Percentiles rank a stretch among this genome's conserved stretches.
Evolutionary conservation across 2,329 filamentous ascomycete species (phyloP).

Genomic region (Ascochyta koolunga): DNA sequence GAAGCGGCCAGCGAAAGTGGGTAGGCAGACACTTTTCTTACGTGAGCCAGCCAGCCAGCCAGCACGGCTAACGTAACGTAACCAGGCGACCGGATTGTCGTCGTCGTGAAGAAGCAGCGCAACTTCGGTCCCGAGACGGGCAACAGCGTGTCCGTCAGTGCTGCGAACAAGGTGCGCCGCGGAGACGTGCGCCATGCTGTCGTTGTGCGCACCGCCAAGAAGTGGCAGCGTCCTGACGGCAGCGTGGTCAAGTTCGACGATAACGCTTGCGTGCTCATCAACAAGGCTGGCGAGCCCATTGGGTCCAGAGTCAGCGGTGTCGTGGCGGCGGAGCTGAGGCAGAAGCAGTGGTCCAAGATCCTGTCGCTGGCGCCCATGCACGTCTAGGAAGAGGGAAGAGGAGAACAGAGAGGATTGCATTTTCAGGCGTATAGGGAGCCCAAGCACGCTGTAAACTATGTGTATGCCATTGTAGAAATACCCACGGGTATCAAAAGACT

Average conservation of each 20-base stretch:
- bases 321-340: conserved; percentile 85
- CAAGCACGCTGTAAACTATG: conserved; percentile 32
- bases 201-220: conserved; percentile 88
- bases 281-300: conserved; percentile 94
- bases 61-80: too few species aligned
- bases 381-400: conserved; percentile 55
- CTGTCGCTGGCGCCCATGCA: conserved; percentile 90
- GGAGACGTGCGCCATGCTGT: conserved; percentile 97
- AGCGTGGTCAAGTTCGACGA: conserved; percentile 93
- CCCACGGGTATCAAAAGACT: conserved; percentile 45
- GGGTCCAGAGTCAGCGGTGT: conserved; percentile 78
- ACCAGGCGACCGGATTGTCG: conserved; percentile 91
- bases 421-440: conserved; percentile 29
- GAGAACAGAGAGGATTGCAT: conserved; percentile 17
- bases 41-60: too few species aligned
- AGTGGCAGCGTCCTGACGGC: conserved; percentile 84
- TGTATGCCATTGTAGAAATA: conserved; percentile 39
- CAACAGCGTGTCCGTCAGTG: conserved; percentile 72
- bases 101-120: conserved; percentile 96
- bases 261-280: conserved; percentile 96
- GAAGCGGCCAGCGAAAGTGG: conserved; percentile 86
- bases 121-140: conserved; percentile 73
- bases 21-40: conserved; percentile 66
- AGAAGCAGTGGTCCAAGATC: conserved; percentile 98
- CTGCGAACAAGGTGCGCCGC: conserved; percentile 90